A percentile compares a stretch with the other conserved stretches of the same genome.
phyloP scores from a whole-genome alignment of 2,329 filamentous ascomycete species.

The Eutypella sp. region DNA sequence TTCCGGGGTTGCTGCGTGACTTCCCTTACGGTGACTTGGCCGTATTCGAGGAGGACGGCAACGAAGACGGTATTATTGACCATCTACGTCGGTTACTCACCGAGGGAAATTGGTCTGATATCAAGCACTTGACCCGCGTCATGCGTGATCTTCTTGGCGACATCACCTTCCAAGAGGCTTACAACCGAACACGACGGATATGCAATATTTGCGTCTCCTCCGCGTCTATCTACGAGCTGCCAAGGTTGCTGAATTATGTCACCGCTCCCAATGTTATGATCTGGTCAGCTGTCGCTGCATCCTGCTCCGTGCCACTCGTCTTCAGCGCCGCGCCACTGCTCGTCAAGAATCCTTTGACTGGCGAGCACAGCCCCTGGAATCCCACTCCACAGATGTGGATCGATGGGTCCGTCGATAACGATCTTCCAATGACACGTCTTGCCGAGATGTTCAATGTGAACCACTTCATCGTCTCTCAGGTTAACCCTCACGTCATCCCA shows the following conservation, averaged over 20 bases:
- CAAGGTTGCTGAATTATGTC: slow-evolving; percentile 82
- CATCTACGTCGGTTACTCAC: slow-evolving; percentile 71
- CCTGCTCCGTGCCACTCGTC: slow-evolving; percentile 84
- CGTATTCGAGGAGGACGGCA: slow-evolving; percentile 65
- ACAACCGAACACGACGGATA: slow-evolving; percentile 87
- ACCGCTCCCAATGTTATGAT: slow-evolving; percentile 93
- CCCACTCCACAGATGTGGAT: slow-evolving; percentile 83
- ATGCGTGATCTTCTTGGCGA: slow-evolving; percentile 80
- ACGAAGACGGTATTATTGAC: slow-evolving; percentile 57
- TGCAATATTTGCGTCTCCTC: slow-evolving; percentile 93
- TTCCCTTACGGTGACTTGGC: slow-evolving; percentile 77
- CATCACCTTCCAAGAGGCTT: slow-evolving; percentile 91
- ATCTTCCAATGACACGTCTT: slow-evolving; percentile 83
- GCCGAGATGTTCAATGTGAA: slow-evolving; percentile 98
- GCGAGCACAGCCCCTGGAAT: slow-evolving; percentile 76
- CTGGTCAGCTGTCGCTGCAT: slow-evolving; percentile 94
- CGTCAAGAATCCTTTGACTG: slow-evolving; percentile 79
- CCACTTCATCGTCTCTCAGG: slow-evolving; percentile 95
- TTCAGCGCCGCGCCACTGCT: slow-evolving; percentile 76
- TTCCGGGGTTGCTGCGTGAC: slow-evolving; percentile 61
- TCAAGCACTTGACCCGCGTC: slow-evolving; percentile 71
- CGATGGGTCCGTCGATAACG: slow-evolving; percentile 91
- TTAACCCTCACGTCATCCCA: slow-evolving; percentile 89
- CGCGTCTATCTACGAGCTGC: slow-evolving; percentile 80
- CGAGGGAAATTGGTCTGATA: slow-evolving; percentile 81